Evolutionary conservation across 441 rosid species (phyloP).

Genomic region (Euphorbia celastroides): DNA sequence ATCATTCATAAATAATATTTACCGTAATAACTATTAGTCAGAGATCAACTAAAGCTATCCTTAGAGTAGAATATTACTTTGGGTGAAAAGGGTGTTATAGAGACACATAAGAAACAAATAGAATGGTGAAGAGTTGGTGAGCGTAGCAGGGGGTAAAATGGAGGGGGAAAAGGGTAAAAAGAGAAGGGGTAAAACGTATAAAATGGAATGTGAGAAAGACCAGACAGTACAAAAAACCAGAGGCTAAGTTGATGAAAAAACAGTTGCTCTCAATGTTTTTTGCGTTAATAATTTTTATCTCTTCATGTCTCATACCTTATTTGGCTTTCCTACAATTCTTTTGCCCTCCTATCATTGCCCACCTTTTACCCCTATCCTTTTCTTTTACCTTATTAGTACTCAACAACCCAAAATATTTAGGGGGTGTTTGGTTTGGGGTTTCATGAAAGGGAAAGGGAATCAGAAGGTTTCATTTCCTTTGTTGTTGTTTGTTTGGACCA

Average conservation of each 20-base stretch:
- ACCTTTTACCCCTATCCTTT: neutral
- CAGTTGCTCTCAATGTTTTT: slow-evolving; percentile 1
- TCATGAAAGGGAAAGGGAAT: too few species aligned
- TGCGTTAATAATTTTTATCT: neutral
- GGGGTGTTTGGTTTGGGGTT: too few species aligned
- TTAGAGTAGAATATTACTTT: too few species aligned
- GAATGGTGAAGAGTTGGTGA: neutral
- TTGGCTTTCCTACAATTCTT: slow-evolving; percentile 24
- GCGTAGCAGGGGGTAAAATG: neutral
- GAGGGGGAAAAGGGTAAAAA: neutral
- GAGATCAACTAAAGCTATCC: too few species aligned
- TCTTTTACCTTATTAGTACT: neutral
- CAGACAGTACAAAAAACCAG: slow-evolving; percentile 9
- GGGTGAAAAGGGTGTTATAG: too few species aligned
- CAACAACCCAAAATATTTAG: too few species aligned
- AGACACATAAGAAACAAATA: neutral
- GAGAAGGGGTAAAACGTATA: neutral
- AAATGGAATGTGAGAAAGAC: slow-evolving; percentile 25
- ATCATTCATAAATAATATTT: too few species aligned
- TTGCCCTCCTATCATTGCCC: slow-evolving; percentile 9
- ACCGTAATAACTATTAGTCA: too few species aligned
- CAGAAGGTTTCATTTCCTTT: too few species aligned
- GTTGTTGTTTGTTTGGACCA: too few species aligned
- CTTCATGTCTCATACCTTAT: slow-evolving; percentile 26
- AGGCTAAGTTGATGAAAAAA: slow-evolving; percentile 20